These are phyloP conservation scores for Rhododendron kiyosumense DNA, from an alignment of 148 eudicot species.

Conservation along the genomic window DNA sequence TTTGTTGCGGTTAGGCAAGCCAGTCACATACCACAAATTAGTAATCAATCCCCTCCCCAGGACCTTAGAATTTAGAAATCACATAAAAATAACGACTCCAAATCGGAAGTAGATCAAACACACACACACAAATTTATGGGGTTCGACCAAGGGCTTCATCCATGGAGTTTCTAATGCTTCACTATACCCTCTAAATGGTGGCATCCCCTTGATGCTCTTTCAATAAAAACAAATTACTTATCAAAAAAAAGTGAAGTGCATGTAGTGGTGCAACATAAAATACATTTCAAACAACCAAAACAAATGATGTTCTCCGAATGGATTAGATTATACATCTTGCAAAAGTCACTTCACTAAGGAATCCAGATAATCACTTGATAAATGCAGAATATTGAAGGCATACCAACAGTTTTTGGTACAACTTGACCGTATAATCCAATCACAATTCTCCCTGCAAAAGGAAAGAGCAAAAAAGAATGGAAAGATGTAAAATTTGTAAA, in stretches of 20 bases:
- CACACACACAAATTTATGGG: neutral
- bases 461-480: neutral
- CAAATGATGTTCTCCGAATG: neutral
- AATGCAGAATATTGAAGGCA: neutral
- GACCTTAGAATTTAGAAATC: neutral
- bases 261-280: neutral
- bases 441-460: constrained; percentile 77
- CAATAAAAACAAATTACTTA: too few species aligned
- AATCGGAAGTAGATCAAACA: neutral
- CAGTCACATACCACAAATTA: neutral
- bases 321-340: neutral
- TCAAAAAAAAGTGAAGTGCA: neutral
- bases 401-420: constrained; percentile 89
- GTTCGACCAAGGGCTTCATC: neutral
- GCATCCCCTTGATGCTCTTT: too few species aligned
- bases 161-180: neutral
- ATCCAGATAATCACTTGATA: neutral
- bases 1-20: neutral
- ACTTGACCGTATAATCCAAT: constrained; percentile 85
- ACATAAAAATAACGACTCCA: neutral
- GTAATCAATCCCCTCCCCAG: neutral
- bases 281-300: neutral
- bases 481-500: neutral
- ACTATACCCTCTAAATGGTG: neutral
- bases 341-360: neutral